A percentile compares a stretch with the other conserved stretches of the same genome.
Conservation (phyloP, 306 rosid genomes). For the Comarum palustre region DNA sequence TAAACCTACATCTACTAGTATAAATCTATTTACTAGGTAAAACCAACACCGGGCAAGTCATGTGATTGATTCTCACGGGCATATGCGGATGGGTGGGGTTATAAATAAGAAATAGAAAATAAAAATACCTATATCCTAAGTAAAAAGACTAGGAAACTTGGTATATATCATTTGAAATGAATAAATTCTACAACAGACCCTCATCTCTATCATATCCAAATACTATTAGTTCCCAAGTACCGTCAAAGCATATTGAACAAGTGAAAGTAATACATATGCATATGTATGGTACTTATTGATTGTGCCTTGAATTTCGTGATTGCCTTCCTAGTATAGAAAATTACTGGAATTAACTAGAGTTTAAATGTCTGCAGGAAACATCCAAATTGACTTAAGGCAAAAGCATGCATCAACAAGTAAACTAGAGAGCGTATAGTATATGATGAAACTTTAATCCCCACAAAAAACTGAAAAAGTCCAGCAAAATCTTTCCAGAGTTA, state of each 20-base stretch:
- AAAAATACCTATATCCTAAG: too few species aligned
- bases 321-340: neutral
- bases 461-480: neutral
- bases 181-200: neutral
- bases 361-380: neutral
- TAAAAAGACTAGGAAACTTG: neutral
- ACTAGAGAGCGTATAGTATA: neutral
- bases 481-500: neutral
- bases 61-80: too few species aligned
- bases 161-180: neutral
- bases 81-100: neutral
- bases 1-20: too few species aligned
- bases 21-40: too few species aligned
- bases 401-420: neutral
- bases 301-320: neutral
- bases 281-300: neutral
- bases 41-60: too few species aligned
- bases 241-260: neutral
- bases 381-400: neutral
- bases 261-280: neutral
- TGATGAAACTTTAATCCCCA: neutral
- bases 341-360: neutral
- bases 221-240: neutral
- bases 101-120: neutral
- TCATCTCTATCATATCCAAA: neutral